Conservation (phyloP, 2,329 filamentous ascomycete species). For the Albophoma yamanashiensis region DNA sequence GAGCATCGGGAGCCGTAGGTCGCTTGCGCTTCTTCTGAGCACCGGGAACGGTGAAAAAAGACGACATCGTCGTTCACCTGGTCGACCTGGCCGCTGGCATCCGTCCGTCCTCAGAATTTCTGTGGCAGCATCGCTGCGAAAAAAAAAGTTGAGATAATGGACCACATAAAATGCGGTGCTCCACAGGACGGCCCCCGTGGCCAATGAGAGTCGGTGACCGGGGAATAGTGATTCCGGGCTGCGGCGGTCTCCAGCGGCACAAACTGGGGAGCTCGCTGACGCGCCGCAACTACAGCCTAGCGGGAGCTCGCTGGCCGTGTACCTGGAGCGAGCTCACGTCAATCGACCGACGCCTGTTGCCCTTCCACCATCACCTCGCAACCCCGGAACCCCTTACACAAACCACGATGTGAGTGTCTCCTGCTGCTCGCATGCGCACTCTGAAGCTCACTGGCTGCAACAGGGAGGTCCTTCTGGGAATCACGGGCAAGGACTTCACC, state of each 20-base stretch:
- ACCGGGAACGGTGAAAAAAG: slow-evolving; percentile 86
- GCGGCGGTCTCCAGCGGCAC: slow-evolving; percentile 23
- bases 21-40: slow-evolving; percentile 89
- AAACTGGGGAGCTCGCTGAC: slow-evolving; percentile 18
- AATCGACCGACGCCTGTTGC: neutral
- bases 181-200: neutral
- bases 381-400: neutral
- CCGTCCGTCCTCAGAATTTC: slow-evolving; percentile 9
- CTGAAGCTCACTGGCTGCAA: slow-evolving; percentile 1
- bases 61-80: slow-evolving; percentile 57
- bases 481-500: slow-evolving; percentile 98
- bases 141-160: slow-evolving; percentile 29
- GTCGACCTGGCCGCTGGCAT: neutral
- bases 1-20: slow-evolving; percentile 36
- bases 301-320: slow-evolving; percentile 5
- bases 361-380: slow-evolving; percentile 4
- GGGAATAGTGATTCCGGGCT: slow-evolving; percentile 19
- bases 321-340: slow-evolving; percentile 1
- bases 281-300: slow-evolving; percentile 27
- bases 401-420: slow-evolving; percentile 4
- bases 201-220: slow-evolving; percentile 14
- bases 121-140: slow-evolving; percentile 7
- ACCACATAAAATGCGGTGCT: slow-evolving; percentile 11
- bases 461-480: slow-evolving; percentile 96
- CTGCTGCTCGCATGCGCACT: neutral